Percentiles rank a stretch among this genome's conserved stretches.
Conservation (phyloP, 139 green algal genomes). For the Chlorella sp. region DNA sequence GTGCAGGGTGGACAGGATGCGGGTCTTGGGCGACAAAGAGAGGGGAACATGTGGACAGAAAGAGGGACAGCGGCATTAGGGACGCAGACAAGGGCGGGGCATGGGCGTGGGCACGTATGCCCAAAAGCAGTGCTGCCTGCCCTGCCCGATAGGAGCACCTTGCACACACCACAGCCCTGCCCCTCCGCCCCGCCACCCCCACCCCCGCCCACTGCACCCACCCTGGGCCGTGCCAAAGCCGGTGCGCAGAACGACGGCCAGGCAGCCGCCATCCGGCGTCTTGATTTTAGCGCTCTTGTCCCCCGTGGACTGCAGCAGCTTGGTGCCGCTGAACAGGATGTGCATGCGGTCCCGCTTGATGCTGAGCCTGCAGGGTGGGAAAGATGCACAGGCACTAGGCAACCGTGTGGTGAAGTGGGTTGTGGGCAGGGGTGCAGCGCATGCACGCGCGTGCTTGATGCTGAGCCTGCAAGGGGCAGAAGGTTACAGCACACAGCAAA, state of each 20-base stretch:
- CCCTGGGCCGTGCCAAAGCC: conserved; percentile 97
- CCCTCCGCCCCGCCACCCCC: neutral
- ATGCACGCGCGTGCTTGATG: neutral
- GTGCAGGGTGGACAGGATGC: too few relatives aligned
- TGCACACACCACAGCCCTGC: too few relatives aligned
- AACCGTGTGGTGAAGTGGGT: neutral
- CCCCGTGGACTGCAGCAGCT: conserved; percentile 85
- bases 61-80: too few relatives aligned
- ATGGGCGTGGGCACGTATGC: too few relatives aligned
- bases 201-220: neutral
- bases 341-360: conserved; percentile 87
- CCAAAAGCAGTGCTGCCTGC: too few relatives aligned
- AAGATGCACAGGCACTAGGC: neutral
- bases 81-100: too few relatives aligned
- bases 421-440: neutral
- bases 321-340: conserved; percentile 95
- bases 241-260: conserved; percentile 94
- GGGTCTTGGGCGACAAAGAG: too few relatives aligned
- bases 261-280: conserved; percentile 91
- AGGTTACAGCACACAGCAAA: too few relatives aligned
- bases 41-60: too few relatives aligned
- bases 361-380: conserved; percentile 28
- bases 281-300: conserved; percentile 70
- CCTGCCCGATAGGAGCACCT: too few relatives aligned
- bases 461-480: too few relatives aligned